phyloP scores from a whole-genome alignment of 306 rosid species.

The Cicer chorassanicum region DNA sequence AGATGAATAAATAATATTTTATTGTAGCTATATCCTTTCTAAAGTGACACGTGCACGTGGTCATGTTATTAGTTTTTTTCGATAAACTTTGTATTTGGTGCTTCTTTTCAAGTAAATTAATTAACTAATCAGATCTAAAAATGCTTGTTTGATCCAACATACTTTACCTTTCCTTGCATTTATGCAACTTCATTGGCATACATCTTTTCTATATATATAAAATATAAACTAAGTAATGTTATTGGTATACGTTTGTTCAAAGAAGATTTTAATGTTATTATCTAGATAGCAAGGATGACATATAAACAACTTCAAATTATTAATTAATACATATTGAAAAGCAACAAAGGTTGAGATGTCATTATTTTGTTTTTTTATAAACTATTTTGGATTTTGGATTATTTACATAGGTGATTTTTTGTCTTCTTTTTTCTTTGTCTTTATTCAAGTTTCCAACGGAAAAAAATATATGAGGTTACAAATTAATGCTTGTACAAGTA shows the following conservation, averaged over 20 bases:
- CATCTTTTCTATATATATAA: constrained; percentile 24
- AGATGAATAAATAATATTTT: not conserved
- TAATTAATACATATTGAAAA: not conserved
- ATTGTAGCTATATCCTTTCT: constrained; percentile 32
- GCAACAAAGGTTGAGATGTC: constrained; percentile 5
- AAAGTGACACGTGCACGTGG: constrained; percentile 57
- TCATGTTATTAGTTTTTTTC: constrained; percentile 31
- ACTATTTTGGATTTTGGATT: constrained; percentile 17
- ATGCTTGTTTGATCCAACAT: constrained; percentile 48
- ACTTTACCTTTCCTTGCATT: constrained; percentile 45
- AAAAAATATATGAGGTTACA: not conserved
- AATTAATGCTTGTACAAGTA: constrained; percentile 7
- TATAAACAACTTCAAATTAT: constrained; percentile 15
- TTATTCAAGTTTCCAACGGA: constrained; percentile 21
- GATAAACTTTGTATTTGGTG: constrained; percentile 27
- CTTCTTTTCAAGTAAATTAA: constrained; percentile 41
- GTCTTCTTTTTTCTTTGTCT: not conserved
- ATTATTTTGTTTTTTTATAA: constrained; percentile 25
- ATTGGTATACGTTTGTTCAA: constrained; percentile 24
- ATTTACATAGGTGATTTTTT: constrained; percentile 10
- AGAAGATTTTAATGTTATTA: constrained; percentile 33
- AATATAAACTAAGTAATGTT: constrained; percentile 12
- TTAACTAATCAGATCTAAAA: constrained; percentile 34
- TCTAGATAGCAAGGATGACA: constrained; percentile 1
- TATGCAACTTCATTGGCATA: constrained; percentile 39